Percentiles rank a stretch among this genome's conserved stretches.
Evolutionary conservation across 108 stramenopile species (phyloP).

Genomic region (Skeletonema potamos): DNA sequence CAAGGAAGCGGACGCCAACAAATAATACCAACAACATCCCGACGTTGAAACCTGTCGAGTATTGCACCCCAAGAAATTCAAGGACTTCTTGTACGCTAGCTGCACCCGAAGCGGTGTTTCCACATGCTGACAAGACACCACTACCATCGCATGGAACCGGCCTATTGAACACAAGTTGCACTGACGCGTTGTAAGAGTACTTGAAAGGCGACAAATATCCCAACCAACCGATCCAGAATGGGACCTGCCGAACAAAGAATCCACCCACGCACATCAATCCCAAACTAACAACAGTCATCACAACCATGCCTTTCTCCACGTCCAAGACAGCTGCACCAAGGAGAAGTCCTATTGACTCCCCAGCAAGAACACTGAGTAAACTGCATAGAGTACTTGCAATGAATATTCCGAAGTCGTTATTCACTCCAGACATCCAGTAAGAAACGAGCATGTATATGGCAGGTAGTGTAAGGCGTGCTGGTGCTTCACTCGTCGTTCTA

Average conservation of each 20-base stretch:
- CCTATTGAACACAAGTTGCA: constrained; percentile 56
- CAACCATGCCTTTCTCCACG: constrained; percentile 54
- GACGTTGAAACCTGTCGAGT: constrained; percentile 62
- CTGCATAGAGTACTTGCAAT: constrained; percentile 45
- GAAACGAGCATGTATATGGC: constrained; percentile 63
- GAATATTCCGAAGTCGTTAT: constrained; percentile 47
- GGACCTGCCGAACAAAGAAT: constrained; percentile 68
- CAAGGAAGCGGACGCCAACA: constrained; percentile 52
- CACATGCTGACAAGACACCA: constrained; percentile 41
- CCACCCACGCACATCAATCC: constrained; percentile 66
- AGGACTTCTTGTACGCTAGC: constrained; percentile 48
- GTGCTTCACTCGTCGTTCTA: constrained; percentile 59
- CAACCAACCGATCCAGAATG: constrained; percentile 52
- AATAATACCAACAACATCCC: constrained; percentile 57
- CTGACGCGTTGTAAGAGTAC: constrained; percentile 61
- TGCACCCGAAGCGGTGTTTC: constrained; percentile 15
- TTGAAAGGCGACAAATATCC: constrained; percentile 70
- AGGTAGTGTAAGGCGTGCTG: constrained; percentile 55
- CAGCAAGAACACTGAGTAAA: constrained; percentile 64
- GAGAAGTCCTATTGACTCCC: constrained; percentile 67
- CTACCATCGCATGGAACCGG: constrained; percentile 71
- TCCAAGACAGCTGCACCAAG: constrained; percentile 68
- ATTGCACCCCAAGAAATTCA: constrained; percentile 60
- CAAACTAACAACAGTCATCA: constrained; percentile 56
- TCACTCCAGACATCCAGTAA: constrained; percentile 72